Evolutionary conservation across 2,329 filamentous ascomycete species (phyloP), one percentile per base, ranked within the genome.

Genomic region (Fusarium gaditjirri): DNA sequence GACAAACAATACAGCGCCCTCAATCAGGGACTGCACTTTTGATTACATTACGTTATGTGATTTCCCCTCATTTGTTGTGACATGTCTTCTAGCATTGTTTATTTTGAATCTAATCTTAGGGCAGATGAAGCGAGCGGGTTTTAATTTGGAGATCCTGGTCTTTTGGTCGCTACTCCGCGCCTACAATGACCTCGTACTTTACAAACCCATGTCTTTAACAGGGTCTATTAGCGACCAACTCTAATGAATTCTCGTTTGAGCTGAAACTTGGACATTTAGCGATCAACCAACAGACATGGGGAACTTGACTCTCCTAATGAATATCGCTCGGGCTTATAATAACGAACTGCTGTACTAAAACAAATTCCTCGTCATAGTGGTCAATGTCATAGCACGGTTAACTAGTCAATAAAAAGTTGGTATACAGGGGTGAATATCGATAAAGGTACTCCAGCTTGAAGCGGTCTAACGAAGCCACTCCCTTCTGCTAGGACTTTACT

Each of bases 1-100:
- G 71, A 73, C 68, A 71, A 72, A 50, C 52, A 61, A 36, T 44
- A 46, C 57, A 61, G 65, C 31, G 46, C 55, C 55, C 54, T 39
- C 53, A 33, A 63, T 38, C 27, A 43, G 61, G 70, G 61, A 56
- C 49, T 63, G 39, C 23, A 38, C 25, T 53, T 60, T 68, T 36
- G 56, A 58, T 31, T 52, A 72, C 41, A 39, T 38, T 38, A 36
- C n/a, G 14, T 17, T 41, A 35, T 35, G 17, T 25, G 35, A 21
- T 41, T 42, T 35, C 19, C 36, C 36, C 42, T 31, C 41, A 43
- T 53, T 43, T 42, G 38, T 31, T 35, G 44, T 72, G 59, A 70
- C 47, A n/a, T 57, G 41, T 19, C 17, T 17, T n/a, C 60, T 35
- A 29, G 65, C 62, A 69, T 59, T 58, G 46, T 53, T 61, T 42